Percentiles rank a stretch among this genome's conserved stretches.
Conservation (phyloP, 2,329 filamentous ascomycete species). For the Samsoniella hepiali region DNA sequence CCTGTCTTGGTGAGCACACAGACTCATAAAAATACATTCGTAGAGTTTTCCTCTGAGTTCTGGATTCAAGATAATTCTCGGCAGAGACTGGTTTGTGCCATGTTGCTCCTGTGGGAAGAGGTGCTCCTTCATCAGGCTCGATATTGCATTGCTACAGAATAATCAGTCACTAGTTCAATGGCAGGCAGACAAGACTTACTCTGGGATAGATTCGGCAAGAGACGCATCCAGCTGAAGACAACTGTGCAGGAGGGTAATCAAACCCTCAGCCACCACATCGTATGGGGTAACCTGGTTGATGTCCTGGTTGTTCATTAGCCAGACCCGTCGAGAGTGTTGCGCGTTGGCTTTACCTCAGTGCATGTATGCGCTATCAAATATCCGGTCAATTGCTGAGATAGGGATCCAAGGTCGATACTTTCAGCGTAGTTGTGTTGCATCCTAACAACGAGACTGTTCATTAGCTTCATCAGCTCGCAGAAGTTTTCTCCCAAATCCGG, state of each 20-base stretch:
- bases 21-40: constrained; percentile 55
- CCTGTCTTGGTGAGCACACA: constrained; percentile 48
- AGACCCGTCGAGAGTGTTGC: not conserved
- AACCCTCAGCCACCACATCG: constrained; percentile 31
- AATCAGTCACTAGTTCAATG: constrained; percentile 16
- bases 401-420: constrained; percentile 29
- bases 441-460: constrained; percentile 39
- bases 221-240: constrained; percentile 31
- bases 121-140: constrained; percentile 58
- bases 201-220: constrained; percentile 26
- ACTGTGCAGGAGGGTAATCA: constrained; percentile 30
- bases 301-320: constrained; percentile 21
- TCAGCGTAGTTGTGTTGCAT: constrained; percentile 28
- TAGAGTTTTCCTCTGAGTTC: constrained; percentile 58
- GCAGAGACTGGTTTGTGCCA: constrained; percentile 28
- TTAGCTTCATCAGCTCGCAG: constrained; percentile 44
- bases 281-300: constrained; percentile 28
- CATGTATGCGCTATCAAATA: constrained; percentile 31
- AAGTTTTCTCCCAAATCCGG: constrained; percentile 34
- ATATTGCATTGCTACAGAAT: constrained; percentile 27
- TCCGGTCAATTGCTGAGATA: constrained; percentile 31
- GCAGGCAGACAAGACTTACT: constrained; percentile 22
- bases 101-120: constrained; percentile 57
- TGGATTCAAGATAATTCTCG: constrained; percentile 46
- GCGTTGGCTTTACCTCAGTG: constrained; percentile 34